phyloP scores from a whole-genome alignment of 352 stramenopile genomes.

The Pseudoperonospora humuli region DNA sequence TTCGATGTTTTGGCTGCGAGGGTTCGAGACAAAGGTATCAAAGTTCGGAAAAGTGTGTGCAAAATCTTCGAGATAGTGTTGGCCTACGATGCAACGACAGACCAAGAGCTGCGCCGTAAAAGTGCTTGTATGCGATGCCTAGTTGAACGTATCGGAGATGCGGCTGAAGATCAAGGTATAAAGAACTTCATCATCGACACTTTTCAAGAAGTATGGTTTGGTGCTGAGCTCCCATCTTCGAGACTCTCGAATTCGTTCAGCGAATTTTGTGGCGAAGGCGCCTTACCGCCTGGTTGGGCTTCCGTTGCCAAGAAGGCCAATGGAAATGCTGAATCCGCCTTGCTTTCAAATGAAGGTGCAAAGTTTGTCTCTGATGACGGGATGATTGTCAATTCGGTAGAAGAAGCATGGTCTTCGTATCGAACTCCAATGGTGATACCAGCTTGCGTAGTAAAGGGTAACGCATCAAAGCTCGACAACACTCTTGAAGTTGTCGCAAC shows the following conservation, averaged over 20 bases:
- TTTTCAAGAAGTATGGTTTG: conserved; percentile 85
- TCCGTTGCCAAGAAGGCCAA: conserved; percentile 5
- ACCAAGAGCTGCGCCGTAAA: conserved; percentile 38
- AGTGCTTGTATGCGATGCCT: conserved; percentile 66
- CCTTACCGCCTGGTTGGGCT: conserved; percentile 50
- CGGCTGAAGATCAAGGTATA: conserved; percentile 57
- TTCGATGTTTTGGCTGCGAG: conserved; percentile 67
- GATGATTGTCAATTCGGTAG: conserved; percentile 29
- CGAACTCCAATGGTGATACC: conserved; percentile 46
- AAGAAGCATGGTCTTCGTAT: conserved; percentile 59
- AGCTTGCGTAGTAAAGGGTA: conserved; percentile 57
- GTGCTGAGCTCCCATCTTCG: conserved; percentile 37
- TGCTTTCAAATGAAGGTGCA: background rate
- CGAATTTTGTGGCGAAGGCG: conserved; percentile 36
- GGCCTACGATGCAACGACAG: conserved; percentile 3
- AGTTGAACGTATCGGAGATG: conserved; percentile 68
- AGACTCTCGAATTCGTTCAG: conserved; percentile 25
- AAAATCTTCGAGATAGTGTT: conserved; percentile 64
- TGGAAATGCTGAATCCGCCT: conserved; percentile 1
- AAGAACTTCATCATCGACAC: conserved; percentile 85
- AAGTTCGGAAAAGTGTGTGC: conserved; percentile 79
- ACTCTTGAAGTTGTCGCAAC: conserved; percentile 46
- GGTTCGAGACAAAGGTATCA: conserved; percentile 76
- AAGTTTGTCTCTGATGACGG: conserved; percentile 61
- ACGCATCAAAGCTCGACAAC: conserved; percentile 55